Conservation (phyloP, 352 stramenopile species). For the Plasmopara viticola region DNA sequence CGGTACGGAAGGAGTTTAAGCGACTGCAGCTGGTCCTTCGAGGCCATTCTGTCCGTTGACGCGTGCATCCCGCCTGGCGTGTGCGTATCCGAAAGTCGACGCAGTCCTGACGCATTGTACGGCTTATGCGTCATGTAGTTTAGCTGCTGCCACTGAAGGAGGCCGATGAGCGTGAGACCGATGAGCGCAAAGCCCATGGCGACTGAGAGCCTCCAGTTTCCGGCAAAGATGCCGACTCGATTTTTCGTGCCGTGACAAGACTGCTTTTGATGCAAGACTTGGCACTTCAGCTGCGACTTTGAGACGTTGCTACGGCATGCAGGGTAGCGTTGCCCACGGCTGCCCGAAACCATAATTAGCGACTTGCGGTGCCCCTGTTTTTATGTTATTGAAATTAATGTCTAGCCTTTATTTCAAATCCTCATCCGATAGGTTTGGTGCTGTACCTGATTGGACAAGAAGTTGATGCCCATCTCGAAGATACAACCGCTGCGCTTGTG, state of each 20-base stretch:
- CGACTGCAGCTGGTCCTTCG: slow-evolving; percentile 60
- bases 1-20: slow-evolving; percentile 78
- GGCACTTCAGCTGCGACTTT: slow-evolving; percentile 6
- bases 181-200: slow-evolving; percentile 62
- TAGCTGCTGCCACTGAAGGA: slow-evolving; percentile 64
- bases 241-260: not conserved
- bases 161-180: slow-evolving; percentile 63
- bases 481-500: too few relatives aligned
- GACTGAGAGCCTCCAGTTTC: slow-evolving; percentile 64
- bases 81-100: slow-evolving; percentile 41
- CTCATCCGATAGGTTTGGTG: too few relatives aligned
- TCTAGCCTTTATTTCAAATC: too few relatives aligned
- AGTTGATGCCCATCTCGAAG: too few relatives aligned
- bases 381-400: too few relatives aligned
- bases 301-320: not conserved
- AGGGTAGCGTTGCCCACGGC: not conserved
- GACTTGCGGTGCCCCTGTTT: too few relatives aligned
- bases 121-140: slow-evolving; percentile 60
- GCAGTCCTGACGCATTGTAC: slow-evolving; percentile 40
- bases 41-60: slow-evolving; percentile 43
- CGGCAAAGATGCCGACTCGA: slow-evolving; percentile 14
- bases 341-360: not conserved
- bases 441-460: too few relatives aligned
- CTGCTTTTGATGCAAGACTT: slow-evolving; percentile 10
- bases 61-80: slow-evolving; percentile 40